phyloP scores from a whole-genome alignment of 192 early-diverging fungal genomes.

The Thamnidium elegans region DNA sequence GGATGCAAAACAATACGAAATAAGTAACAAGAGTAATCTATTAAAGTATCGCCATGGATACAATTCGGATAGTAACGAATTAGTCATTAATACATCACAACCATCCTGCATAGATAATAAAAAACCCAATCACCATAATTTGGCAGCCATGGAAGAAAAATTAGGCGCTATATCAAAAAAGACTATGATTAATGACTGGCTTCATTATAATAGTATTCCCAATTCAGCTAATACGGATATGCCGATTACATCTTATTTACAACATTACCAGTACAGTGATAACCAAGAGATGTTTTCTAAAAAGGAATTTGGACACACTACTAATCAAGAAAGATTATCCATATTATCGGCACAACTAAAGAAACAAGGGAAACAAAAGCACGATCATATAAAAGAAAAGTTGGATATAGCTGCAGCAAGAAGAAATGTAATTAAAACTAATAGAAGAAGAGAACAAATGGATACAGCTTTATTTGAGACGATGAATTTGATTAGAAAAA shows the following conservation, averaged over 20 bases:
- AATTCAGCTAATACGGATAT: neutral
- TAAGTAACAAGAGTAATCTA: too few relatives aligned
- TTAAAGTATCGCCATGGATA: too few relatives aligned
- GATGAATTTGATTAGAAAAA: neutral
- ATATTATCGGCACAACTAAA: neutral
- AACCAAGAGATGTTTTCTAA: neutral
- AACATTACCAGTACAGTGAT: neutral
- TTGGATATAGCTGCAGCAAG: constrained; percentile 10
- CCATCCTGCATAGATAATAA: too few relatives aligned
- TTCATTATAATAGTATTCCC: neutral
- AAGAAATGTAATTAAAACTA: constrained; percentile 1
- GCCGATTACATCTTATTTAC: neutral
- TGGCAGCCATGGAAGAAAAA: too few relatives aligned
- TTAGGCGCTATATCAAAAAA: too few relatives aligned
- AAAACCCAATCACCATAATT: too few relatives aligned
- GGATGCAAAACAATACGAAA: too few relatives aligned
- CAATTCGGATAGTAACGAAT: too few relatives aligned
- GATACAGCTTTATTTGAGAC: constrained; percentile 9
- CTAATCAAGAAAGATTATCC: too few relatives aligned
- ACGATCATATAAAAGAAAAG: constrained; percentile 4
- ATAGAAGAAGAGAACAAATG: constrained; percentile 12
- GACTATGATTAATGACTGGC: too few relatives aligned
- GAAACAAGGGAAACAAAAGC: constrained; percentile 1
- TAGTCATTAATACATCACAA: too few relatives aligned
- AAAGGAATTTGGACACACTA: neutral